A percentile compares a stretch with the other conserved stretches of the same genome.
Evolutionary conservation across 1,139 yeast species (phyloP).

Genomic region (Hansenula lynferdii): DNA sequence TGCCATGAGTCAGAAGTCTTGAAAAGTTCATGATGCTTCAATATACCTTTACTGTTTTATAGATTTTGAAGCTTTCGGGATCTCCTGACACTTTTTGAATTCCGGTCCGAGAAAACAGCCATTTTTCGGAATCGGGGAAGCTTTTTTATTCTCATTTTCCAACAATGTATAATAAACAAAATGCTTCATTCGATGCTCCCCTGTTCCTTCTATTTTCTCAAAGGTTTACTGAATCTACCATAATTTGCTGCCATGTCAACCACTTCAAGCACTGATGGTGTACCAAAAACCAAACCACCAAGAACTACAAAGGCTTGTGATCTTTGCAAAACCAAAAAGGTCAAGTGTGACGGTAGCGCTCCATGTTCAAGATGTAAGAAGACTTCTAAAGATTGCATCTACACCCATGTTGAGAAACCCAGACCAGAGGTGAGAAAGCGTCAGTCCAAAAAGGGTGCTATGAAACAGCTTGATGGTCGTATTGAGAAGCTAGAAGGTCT

Average conservation of each 20-base stretch:
- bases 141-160: too few relatives aligned
- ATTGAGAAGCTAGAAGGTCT: constrained; percentile 3
- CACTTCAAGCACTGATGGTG: not conserved
- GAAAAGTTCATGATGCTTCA: too few relatives aligned
- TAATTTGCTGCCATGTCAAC: not conserved
- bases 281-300: not conserved
- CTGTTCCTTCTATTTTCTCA: too few relatives aligned
- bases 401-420: constrained; percentile 13
- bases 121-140: too few relatives aligned
- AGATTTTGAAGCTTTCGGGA: too few relatives aligned
- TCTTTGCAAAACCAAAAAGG: constrained; percentile 43
- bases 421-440: not conserved
- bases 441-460: not conserved
- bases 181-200: too few relatives aligned
- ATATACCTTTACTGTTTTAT: too few relatives aligned
- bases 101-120: too few relatives aligned
- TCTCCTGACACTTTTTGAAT: too few relatives aligned
- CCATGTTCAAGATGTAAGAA: constrained; percentile 41
- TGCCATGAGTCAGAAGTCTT: too few relatives aligned
- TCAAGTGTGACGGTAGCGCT: constrained; percentile 44
- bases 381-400: constrained; percentile 29
- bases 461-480: not conserved
- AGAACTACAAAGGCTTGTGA: constrained; percentile 49
- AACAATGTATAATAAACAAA: too few relatives aligned
- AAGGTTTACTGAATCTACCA: too few relatives aligned